Percentiles rank a stretch among this genome's conserved stretches.
These are phyloP conservation scores for Hemisphaericaspora xylofermentans DNA, from an alignment of 1,139 yeast genomes.

Conservation along the genomic window DNA sequence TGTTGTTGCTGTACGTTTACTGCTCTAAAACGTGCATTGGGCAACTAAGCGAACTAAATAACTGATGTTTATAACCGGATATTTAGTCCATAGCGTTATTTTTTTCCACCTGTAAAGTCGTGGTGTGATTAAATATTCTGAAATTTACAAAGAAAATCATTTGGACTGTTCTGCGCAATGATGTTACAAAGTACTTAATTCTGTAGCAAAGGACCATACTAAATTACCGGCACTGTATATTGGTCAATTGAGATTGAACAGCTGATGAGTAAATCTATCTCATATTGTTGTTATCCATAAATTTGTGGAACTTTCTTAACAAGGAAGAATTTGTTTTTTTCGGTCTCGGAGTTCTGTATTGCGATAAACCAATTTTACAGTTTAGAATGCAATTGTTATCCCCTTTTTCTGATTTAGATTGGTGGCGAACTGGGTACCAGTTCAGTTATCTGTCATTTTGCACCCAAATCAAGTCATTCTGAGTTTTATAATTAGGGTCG, in stretches of 20 bases:
- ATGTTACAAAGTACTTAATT: too few relatives aligned
- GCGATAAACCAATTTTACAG: constrained; percentile 11
- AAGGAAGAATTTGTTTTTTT: constrained; percentile 4
- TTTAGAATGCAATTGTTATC: not conserved
- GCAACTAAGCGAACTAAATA: too few relatives aligned
- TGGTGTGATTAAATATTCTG: constrained; percentile 7
- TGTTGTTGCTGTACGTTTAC: too few relatives aligned
- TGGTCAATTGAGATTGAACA: not conserved
- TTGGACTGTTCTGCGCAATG: too few relatives aligned
- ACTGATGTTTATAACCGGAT: not conserved
- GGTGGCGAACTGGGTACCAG: constrained; percentile 4
- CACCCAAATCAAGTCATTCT: too few relatives aligned
- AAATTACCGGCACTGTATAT: not conserved
- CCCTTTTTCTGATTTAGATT: not conserved
- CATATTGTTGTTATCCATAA: too few relatives aligned
- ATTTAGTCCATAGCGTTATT: too few relatives aligned
- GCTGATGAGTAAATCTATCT: constrained; percentile 1
- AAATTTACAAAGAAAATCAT: too few relatives aligned
- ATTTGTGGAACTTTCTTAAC: not conserved
- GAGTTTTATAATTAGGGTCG: too few relatives aligned
- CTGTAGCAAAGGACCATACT: not conserved
- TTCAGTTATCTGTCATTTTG: not conserved
- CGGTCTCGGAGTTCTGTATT: constrained; percentile 23
- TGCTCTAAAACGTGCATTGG: too few relatives aligned
- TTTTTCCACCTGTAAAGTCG: constrained; percentile 1